Base-by-base conservation (phyloP, 2,329 filamentous ascomycete genomes). In the Pochonia chlamydosporia region DNA sequence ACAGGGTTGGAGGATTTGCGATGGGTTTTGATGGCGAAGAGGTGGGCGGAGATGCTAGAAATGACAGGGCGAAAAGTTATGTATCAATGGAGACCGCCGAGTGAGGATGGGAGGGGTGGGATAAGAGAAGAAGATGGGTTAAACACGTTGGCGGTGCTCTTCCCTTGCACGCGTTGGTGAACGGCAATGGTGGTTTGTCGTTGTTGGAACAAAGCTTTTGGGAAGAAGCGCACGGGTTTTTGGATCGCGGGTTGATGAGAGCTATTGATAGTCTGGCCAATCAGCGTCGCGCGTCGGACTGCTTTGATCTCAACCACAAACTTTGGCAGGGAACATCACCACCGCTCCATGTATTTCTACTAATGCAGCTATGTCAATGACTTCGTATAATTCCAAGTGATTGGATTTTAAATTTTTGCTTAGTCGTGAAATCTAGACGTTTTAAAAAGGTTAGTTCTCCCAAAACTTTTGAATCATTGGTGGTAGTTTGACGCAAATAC, bases 1-100 rank as follows among this genome's bases (percentile, higher is more conserved):
- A 56, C 44, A 44, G 48, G 85, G 48, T 50, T 67, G 52, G 55
- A 44, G 36, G 48, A 46, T 46, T 26, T 3, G 40, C 40, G 35
- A 16, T 5, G 23, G 18, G 10, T 5, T 11, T 11, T 11, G 20
- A 39, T 23, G 18, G 18, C 8, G 8, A 16, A 7, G 16, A 20
- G 33, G 33, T 36, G 5, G 33, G 16, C 4, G 35, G 16, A 11
- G 35, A 13, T 6, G 35, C 18, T 3, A 20, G 35, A 10, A 23
- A 14, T 18, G 35, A 23, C 6, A 23, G 7, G 26, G 26, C 26
- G 26, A 13, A 28, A 28, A 13, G 26, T 28, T 28, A 28, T 28
- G 2, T 18, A 16, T 20, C 16, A 18, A 35, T 35, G 14, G 3
- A 35, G 14, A 35, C 20, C n/a, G 11, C 11, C 31, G 31, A 35